Conservation (phyloP, 1,284 basidiomycete species). For the Trichosporon sp. region DNA sequence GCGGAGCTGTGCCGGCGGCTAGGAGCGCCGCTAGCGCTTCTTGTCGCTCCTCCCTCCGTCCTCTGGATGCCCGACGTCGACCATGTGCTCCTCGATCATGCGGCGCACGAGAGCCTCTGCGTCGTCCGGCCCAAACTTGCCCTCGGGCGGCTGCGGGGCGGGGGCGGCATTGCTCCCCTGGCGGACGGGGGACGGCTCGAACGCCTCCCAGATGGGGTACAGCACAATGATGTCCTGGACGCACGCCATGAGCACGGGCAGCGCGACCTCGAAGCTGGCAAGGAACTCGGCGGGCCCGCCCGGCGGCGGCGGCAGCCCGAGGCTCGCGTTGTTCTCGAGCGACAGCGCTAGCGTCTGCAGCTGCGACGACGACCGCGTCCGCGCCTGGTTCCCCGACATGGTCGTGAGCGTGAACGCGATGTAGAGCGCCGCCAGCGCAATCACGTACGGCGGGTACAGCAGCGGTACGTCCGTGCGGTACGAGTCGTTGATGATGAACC, state of each 20-base stretch:
- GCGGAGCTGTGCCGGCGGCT: too few species aligned
- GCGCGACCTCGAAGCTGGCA: constrained; percentile 75
- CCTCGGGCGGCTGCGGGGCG: constrained; percentile 35
- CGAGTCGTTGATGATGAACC: constrained; percentile 95
- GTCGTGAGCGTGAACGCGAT: constrained; percentile 59
- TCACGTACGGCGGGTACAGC: constrained; percentile 86
- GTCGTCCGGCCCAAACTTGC: constrained; percentile 41
- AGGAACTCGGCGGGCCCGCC: constrained; percentile 60
- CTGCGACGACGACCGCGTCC: constrained; percentile 48
- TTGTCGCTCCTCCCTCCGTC: constrained; percentile 26
- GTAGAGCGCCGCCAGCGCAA: constrained; percentile 86
- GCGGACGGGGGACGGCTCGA: constrained; percentile 46
- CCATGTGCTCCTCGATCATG: constrained; percentile 66
- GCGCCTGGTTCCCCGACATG: constrained; percentile 35
- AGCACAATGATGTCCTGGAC: constrained; percentile 83
- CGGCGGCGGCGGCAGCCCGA: constrained; percentile 37
- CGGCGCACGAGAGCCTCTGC: constrained; percentile 54
- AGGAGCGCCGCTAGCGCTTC: background rate
- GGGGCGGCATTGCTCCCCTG: constrained; percentile 3
- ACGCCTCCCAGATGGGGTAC: constrained; percentile 81
- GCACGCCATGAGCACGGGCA: constrained; percentile 75
- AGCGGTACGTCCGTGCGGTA: constrained; percentile 87
- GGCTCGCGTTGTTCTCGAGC: constrained; percentile 35
- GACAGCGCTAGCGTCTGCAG: constrained; percentile 52
- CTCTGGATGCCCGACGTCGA: constrained; percentile 58